Evolutionary conservation across 176 grass and related monocot genomes (phyloP), one percentile per base, ranked within the genome.

Genomic region (Oryza meridionalis): DNA sequence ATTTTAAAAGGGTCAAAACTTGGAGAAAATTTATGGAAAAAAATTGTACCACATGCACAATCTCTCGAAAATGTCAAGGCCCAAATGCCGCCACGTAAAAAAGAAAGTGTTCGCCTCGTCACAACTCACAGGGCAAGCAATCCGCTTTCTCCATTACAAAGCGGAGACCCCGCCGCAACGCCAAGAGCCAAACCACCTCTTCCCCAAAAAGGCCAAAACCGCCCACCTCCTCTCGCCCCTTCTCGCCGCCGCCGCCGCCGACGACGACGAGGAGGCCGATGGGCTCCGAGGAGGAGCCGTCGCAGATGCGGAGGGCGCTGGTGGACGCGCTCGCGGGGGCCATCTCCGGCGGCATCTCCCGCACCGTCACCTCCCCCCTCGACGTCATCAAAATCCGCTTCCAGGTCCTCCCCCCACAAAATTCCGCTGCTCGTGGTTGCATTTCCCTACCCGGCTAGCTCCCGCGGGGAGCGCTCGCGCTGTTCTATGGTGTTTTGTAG

Each of bases 341-440:
- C 62, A 87, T 99, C 82, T 86, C 96, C 19, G 96, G 96, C 24
- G 96, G 89, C 72, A 92, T 96, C 89, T 92, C 91, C 29, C 96
- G 96, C 73, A 99, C 69, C 17, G 93, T 99, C 69, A 99, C 96
- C 25, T 99, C 96, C 58, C 96, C 96, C 49, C 82, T 99, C 76
- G 93, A 99, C 63, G 96, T 99, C 69, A 94, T 99, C 89, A 99
- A 99, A 84, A 99, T 99, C 87, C 88, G 96, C 74, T 99, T 99
- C 85, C 96, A 99, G 96, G 96, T 99, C 67, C 7, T 21, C 10
- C 61, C 61, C 14, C 15, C n/a, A 9, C n/a, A 9, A 0, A 45
- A 58, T n/a, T 25, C 13, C 27, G 29, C 46, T 16, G 17, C 21
- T 65, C 43, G n/a, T 11, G 59, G 69, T 27, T 73, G 6, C 77